Evolutionary conservation across 225 moss, liverwort and hornwort genomes (phyloP).

Genomic region (Physcomitrium patens): DNA sequence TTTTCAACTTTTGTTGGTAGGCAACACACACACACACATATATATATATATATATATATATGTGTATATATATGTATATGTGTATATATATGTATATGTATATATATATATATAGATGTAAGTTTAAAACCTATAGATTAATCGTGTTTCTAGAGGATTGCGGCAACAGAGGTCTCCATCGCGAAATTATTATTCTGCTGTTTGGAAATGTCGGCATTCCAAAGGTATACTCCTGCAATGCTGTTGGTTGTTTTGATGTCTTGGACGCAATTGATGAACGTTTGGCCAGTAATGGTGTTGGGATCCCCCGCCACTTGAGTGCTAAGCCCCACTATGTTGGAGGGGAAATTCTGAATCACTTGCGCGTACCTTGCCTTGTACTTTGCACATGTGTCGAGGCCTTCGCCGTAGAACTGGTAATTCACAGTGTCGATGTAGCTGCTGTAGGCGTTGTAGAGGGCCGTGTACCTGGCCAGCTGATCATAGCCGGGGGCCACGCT

Average conservation of each 20-base stretch:
- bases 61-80: too few species aligned
- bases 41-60: too few species aligned
- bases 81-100: too few species aligned
- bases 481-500: constrained; percentile 30
- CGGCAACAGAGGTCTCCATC: constrained; percentile 19
- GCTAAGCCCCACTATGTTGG: constrained; percentile 17
- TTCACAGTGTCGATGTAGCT: constrained; percentile 32
- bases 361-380: constrained; percentile 19
- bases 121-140: too few species aligned
- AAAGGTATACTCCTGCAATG: constrained; percentile 28
- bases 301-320: constrained; percentile 19
- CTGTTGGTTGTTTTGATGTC: constrained; percentile 23
- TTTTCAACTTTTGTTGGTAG: too few species aligned
- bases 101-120: too few species aligned
- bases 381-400: constrained; percentile 22
- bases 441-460: constrained; percentile 29
- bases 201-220: constrained; percentile 39
- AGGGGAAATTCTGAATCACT: constrained; percentile 24
- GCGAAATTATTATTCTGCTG: constrained; percentile 21
- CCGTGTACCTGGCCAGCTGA: constrained; percentile 25
- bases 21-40: too few species aligned
- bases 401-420: constrained; percentile 35
- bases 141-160: not conserved
- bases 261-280: constrained; percentile 20
- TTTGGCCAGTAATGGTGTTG: constrained; percentile 12